Conservation (phyloP, 345 rosid genomes). For the Isatis tinctoria region DNA sequence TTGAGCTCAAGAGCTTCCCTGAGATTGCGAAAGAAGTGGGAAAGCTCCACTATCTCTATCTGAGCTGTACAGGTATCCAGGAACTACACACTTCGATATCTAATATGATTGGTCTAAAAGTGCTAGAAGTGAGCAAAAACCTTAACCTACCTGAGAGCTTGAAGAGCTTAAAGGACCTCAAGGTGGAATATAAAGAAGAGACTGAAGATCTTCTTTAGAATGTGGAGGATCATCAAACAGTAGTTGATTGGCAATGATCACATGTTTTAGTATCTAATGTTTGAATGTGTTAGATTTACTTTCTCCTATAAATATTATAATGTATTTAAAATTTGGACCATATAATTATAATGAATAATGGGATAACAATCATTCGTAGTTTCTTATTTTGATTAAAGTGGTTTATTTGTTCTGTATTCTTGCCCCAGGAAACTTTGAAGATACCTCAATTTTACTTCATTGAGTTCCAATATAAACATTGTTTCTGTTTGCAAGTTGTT, state of each 20-base stretch:
- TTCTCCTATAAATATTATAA: background rate
- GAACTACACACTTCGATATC: background rate
- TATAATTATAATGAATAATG: background rate
- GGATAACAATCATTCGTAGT: no score
- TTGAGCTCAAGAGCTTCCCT: background rate
- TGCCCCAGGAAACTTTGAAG: background rate
- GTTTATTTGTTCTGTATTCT: background rate
- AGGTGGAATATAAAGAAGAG: no score
- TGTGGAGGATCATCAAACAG: no score
- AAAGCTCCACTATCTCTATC: background rate
- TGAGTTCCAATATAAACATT: background rate
- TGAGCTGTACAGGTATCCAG: slow-evolving; percentile 3
- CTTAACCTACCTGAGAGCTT: background rate
- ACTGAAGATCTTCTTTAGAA: no score
- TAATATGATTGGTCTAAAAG: slow-evolving; percentile 5
- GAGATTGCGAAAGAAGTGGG: background rate
- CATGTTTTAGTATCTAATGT: background rate
- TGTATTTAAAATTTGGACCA: background rate
- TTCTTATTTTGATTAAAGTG: background rate
- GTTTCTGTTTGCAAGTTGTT: background rate
- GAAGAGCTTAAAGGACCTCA: background rate
- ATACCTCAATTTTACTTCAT: background rate
- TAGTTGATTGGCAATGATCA: background rate
- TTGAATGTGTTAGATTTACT: background rate
- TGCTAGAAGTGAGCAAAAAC: background rate